Conservation (phyloP, 2,329 filamentous ascomycete genomes). For the Coleophoma cylindrospora region DNA sequence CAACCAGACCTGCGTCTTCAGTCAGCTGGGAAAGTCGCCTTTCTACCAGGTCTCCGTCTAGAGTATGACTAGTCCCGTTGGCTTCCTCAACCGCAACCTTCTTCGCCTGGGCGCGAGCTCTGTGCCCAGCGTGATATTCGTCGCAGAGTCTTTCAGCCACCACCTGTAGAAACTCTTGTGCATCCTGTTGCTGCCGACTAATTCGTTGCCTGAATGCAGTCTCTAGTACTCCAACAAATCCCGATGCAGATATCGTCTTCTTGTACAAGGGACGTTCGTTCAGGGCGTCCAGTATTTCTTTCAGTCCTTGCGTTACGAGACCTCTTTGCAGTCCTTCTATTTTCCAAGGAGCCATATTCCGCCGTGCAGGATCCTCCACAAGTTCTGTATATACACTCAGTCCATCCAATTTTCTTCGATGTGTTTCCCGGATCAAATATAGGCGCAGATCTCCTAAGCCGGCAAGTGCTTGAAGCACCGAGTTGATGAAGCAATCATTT, state of each 20-base stretch:
- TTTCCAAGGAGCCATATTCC: slow-evolving; percentile 51
- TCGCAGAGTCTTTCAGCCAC: slow-evolving; percentile 89
- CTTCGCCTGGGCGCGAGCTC: slow-evolving; percentile 59
- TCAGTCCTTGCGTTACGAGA: slow-evolving; percentile 78
- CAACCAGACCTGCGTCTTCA: slow-evolving; percentile 1
- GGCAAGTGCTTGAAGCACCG: slow-evolving; percentile 86
- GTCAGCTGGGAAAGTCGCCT: slow-evolving; percentile 5
- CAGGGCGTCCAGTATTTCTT: slow-evolving; percentile 85
- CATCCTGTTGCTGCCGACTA: slow-evolving; percentile 92
- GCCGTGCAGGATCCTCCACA: slow-evolving; percentile 41
- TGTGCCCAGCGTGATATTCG: slow-evolving; percentile 82
- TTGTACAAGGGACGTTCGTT: slow-evolving; percentile 92
- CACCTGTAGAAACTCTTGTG: slow-evolving; percentile 94
- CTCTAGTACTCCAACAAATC: slow-evolving; percentile 80
- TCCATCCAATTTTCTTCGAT: slow-evolving; percentile 77
- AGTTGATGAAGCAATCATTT: slow-evolving; percentile 98
- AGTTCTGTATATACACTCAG: slow-evolving; percentile 67
- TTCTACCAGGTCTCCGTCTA: slow-evolving; percentile 4
- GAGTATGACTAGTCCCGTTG: neutral
- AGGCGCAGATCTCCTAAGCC: slow-evolving; percentile 83
- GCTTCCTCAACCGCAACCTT: slow-evolving; percentile 9
- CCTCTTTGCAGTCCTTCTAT: slow-evolving; percentile 70
- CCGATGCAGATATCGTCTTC: slow-evolving; percentile 86
- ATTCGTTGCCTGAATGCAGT: slow-evolving; percentile 84
- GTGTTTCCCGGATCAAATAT: slow-evolving; percentile 88